Percentiles rank a stretch among this genome's conserved stretches.
These are phyloP conservation scores for Vitis rupestris DNA, from an alignment of 164 flowering plant species.

Conservation along the genomic window DNA sequence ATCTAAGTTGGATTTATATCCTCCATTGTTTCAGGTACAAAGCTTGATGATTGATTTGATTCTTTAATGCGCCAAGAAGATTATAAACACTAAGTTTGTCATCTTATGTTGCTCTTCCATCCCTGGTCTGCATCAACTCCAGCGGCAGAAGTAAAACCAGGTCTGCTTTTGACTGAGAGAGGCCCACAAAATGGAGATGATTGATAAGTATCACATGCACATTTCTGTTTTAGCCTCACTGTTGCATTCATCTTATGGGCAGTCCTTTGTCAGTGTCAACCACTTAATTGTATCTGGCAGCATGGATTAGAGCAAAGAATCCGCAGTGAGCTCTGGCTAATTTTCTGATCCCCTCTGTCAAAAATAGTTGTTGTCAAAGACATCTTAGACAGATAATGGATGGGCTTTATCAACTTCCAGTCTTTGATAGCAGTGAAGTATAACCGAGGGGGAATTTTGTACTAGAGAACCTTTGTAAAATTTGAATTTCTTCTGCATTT, in stretches of 20 bases:
- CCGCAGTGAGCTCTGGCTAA: too few species aligned
- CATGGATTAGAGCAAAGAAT: not conserved
- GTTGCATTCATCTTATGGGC: slow-evolving; percentile 43
- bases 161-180: slow-evolving; percentile 17
- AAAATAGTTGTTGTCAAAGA: slow-evolving; percentile 3
- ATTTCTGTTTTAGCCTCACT: slow-evolving; percentile 20
- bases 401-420: slow-evolving; percentile 1
- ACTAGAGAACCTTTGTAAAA: too few species aligned
- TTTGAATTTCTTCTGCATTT: too few species aligned
- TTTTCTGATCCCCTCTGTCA: not conserved
- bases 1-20: too few species aligned
- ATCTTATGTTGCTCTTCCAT: too few species aligned
- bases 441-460: too few species aligned
- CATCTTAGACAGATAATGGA: not conserved
- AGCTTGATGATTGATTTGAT: too few species aligned
- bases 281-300: slow-evolving; percentile 20
- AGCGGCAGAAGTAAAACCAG: slow-evolving; percentile 7
- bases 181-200: slow-evolving; percentile 31
- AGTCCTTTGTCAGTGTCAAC: slow-evolving; percentile 13
- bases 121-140: not conserved
- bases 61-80: too few species aligned
- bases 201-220: slow-evolving; percentile 28
- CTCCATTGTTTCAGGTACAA: too few species aligned
- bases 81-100: too few species aligned
- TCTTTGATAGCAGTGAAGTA: not conserved